Conservation (phyloP, 768 basidiomycete genomes). For the Russula earlei region DNA sequence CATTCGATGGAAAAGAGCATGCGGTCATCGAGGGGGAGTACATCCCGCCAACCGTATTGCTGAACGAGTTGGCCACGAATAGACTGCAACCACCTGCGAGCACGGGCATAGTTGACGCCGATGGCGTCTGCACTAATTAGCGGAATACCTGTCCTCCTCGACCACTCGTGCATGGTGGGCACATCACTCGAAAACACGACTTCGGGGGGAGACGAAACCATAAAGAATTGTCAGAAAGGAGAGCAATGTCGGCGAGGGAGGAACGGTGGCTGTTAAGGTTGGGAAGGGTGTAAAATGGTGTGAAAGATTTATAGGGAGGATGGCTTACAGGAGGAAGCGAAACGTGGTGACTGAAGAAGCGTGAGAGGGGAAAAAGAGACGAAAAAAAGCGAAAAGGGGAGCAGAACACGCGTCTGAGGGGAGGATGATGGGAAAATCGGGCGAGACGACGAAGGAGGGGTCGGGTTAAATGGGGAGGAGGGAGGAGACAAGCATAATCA, state of each 20-base stretch:
- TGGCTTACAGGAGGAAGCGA: constrained; percentile 14
- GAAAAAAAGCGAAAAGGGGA: neutral
- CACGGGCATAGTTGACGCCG: constrained; percentile 70
- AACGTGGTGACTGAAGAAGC: constrained; percentile 15
- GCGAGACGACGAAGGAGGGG: constrained; percentile 15
- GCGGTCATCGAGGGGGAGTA: constrained; percentile 48
- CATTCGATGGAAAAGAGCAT: constrained; percentile 76
- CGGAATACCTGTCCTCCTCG: constrained; percentile 66
- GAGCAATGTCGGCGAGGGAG: constrained; percentile 16
- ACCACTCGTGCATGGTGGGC: constrained; percentile 77
- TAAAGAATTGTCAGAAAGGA: constrained; percentile 18
- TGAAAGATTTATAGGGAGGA: constrained; percentile 15
- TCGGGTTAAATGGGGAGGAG: constrained; percentile 20
- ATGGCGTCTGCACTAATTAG: constrained; percentile 77
- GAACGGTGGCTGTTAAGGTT: constrained; percentile 3
- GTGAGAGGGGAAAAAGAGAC: constrained; percentile 5
- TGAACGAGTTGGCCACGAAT: constrained; percentile 56
- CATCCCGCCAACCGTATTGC: constrained; percentile 62
- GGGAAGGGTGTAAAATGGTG: constrained; percentile 5
- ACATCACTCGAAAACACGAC: constrained; percentile 76
- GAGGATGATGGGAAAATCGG: constrained; percentile 11
- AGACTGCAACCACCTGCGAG: constrained; percentile 64
- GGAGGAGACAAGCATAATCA: constrained; percentile 25
- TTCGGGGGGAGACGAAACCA: constrained; percentile 34
- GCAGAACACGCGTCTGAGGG: constrained; percentile 14